Evolutionary conservation across 345 rosid species (phyloP), one percentile per base, ranked within the genome.

Genomic region (Adansonia digitata): DNA sequence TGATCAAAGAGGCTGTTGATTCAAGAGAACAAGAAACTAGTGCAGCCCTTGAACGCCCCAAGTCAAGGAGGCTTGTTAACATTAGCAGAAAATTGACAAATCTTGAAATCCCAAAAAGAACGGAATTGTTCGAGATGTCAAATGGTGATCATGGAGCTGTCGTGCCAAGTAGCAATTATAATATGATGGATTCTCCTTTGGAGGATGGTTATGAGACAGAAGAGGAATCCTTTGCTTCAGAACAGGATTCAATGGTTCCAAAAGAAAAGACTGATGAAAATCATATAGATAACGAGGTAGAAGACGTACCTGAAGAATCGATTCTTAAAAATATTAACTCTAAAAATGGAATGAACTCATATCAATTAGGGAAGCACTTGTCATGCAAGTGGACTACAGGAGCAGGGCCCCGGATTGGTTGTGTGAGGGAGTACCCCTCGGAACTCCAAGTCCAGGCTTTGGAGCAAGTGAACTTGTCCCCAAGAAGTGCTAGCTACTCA

Each of bases 341-440:
- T 59, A 59, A 29, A 59, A 59, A 59, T 5, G 63, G 39, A 59
- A 59, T 59, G 63, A 84, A 74, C 57, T 89, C 99, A 4, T 89
- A 80, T 80, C 99, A 95, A 75, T 69, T 91, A 59, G 99, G 98
- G 69, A 90, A 79, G 84, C 97, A 91, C 78, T 68, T 93, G 68
- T 90, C 96, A 26, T 86, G 92, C 85, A 90, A 78, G 71, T 91
- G 99, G 99, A 93, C 98, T 45, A 89, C 99, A 18, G 99, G 99
- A 64, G 99, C 97, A 39, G 99, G 99, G 68, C 97, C 99, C 18
- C 86, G 97, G 29, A 91, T 93, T 1, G 92, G 99, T 68, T 93
- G 93, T 35, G 92, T 95, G 17, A 87, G 97, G 79, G 94, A 91
- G 76, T 92, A 85, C 75, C 99, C 99, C 2, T 81, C 89, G 5